phyloP scores from a whole-genome alignment of 2,329 filamentous ascomycete species.

The Corniculantispora saksenae region DNA sequence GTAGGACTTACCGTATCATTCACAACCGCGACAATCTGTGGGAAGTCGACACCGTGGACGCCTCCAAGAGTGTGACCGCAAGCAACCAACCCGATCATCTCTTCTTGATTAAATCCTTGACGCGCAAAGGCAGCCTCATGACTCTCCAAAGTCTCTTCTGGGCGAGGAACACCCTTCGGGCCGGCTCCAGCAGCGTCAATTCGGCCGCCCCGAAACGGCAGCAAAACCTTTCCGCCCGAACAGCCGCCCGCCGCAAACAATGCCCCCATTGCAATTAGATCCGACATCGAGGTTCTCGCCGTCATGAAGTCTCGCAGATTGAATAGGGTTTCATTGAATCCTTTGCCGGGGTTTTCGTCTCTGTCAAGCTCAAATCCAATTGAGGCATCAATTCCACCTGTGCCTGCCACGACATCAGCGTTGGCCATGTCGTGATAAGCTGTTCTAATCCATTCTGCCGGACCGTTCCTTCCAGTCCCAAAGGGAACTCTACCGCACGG shows the following conservation, averaged over 20 bases:
- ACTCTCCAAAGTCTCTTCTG: conserved; percentile 18
- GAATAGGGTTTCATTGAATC: conserved; percentile 34
- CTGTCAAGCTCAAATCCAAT: conserved; percentile 34
- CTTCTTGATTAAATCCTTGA: conserved; percentile 26
- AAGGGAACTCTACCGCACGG: conserved; percentile 24
- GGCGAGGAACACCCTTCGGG: conserved; percentile 20
- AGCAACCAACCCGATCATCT: conserved; percentile 30
- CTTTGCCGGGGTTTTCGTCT: conserved; percentile 31
- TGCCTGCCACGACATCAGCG: conserved; percentile 28
- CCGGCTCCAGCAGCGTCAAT: conserved; percentile 21
- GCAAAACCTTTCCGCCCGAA: conserved; percentile 25
- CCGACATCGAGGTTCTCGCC: conserved; percentile 25
- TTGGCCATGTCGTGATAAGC: conserved; percentile 35
- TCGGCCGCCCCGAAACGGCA: conserved; percentile 26
- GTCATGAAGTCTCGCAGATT: conserved; percentile 29
- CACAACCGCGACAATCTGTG: conserved; percentile 24
- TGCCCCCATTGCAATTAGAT: conserved; percentile 32
- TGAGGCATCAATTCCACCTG: conserved; percentile 33
- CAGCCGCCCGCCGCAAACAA: conserved; percentile 27
- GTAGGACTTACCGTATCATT: conserved; percentile 6
- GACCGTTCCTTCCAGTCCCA: conserved; percentile 24
- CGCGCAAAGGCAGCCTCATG: conserved; percentile 21
- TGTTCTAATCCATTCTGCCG: conserved; percentile 35
- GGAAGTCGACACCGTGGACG: conserved; percentile 29
- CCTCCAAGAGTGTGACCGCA: conserved; percentile 30